Percentiles rank a stretch among this genome's conserved stretches.
Conservation (phyloP, 805 yeast species). For the Cyberlindnera lachancei region DNA sequence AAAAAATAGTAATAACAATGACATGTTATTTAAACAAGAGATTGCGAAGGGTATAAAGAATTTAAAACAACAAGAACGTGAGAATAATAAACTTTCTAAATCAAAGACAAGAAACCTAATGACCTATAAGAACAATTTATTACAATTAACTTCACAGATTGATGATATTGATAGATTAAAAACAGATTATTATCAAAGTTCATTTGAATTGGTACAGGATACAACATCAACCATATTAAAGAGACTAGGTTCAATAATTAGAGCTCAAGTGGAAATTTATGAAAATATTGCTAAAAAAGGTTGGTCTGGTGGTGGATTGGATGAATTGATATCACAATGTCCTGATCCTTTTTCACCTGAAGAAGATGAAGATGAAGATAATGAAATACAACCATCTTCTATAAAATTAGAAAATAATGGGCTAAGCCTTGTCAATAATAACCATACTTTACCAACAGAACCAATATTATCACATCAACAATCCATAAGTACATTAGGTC, state of each 20-base stretch:
- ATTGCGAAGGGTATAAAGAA: slow-evolving; percentile 44
- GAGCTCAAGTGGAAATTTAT: slow-evolving; percentile 75
- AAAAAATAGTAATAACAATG: slow-evolving; percentile 37
- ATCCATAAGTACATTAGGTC: slow-evolving; percentile 9
- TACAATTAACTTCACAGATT: slow-evolving; percentile 62
- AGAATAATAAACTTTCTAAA: slow-evolving; percentile 50
- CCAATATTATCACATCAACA: slow-evolving; percentile 15
- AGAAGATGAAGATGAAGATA: slow-evolving; percentile 12
- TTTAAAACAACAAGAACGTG: slow-evolving; percentile 54
- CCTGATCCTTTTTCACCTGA: slow-evolving; percentile 51
- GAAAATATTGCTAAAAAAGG: slow-evolving; percentile 81
- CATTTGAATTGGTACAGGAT: slow-evolving; percentile 54
- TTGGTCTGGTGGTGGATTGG: slow-evolving; percentile 83
- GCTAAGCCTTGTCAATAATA: slow-evolving; percentile 4
- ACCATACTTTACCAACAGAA: slow-evolving; percentile 3
- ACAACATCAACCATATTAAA: slow-evolving; percentile 48
- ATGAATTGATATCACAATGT: slow-evolving; percentile 52
- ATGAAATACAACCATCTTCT: slow-evolving; percentile 1
- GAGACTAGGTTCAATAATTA: slow-evolving; percentile 54
- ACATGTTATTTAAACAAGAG: slow-evolving; percentile 44
- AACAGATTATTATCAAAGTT: slow-evolving; percentile 63
- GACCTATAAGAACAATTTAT: slow-evolving; percentile 59
- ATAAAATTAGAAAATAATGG: no score
- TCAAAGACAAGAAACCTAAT: slow-evolving; percentile 56
- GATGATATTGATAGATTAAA: slow-evolving; percentile 74